A percentile compares a stretch with the other conserved stretches of the same genome.
Conservation (phyloP, 257 asterid species). For the Primulina eburnea region DNA sequence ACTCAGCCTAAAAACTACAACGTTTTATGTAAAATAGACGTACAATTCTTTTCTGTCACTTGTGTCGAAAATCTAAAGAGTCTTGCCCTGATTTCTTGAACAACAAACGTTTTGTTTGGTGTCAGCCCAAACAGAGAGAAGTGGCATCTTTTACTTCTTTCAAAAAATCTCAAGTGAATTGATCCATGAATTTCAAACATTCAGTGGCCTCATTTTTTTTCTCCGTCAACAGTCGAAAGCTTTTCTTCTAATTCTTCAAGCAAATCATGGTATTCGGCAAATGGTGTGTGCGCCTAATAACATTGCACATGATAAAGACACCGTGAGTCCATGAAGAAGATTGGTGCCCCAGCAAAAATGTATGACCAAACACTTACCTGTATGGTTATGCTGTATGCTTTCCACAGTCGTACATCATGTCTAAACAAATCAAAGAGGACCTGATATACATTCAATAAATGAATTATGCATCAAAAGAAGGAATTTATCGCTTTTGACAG, state of each 20-base stretch:
- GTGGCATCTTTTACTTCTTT: slow-evolving; percentile 9
- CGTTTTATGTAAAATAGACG: not conserved
- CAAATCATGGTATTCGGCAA: slow-evolving; percentile 75
- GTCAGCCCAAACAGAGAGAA: slow-evolving; percentile 3
- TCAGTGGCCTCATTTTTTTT: slow-evolving; percentile 41
- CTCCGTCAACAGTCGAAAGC: slow-evolving; percentile 53
- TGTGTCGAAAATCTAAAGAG: slow-evolving; percentile 1
- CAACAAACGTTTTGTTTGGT: slow-evolving; percentile 15
- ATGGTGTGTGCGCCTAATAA: slow-evolving; percentile 63
- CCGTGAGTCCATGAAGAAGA: slow-evolving; percentile 10
- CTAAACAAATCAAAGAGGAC: slow-evolving; percentile 88
- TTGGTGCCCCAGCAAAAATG: slow-evolving; percentile 9
- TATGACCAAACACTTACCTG: slow-evolving; percentile 48
- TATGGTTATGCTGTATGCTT: slow-evolving; percentile 74
- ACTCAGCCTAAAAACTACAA: not conserved
- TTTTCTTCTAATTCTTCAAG: slow-evolving; percentile 75
- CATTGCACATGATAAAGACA: slow-evolving; percentile 13
- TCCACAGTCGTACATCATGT: slow-evolving; percentile 86
- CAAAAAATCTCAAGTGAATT: slow-evolving; percentile 14
- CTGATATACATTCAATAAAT: slow-evolving; percentile 40
- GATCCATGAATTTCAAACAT: slow-evolving; percentile 23
- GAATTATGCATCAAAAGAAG: slow-evolving; percentile 11
- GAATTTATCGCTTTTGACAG: slow-evolving; percentile 7
- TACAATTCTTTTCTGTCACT: not conserved
- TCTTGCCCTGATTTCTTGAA: slow-evolving; percentile 22